Conservation (phyloP, 1,284 basidiomycete genomes). For the Porodaedalea pini region DNA sequence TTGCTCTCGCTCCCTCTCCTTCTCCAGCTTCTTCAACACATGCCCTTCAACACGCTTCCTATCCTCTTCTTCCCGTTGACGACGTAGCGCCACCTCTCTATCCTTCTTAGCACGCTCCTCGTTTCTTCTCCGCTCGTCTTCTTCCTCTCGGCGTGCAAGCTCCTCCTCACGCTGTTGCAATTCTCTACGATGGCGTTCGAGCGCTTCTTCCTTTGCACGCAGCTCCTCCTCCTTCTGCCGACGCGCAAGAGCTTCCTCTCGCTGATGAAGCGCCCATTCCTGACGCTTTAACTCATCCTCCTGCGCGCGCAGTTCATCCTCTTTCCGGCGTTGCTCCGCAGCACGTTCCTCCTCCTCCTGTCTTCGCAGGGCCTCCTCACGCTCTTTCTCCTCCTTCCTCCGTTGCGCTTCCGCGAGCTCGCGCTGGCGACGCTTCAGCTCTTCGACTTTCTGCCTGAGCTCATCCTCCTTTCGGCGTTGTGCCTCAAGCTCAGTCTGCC, state of each 20-base stretch:
- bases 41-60: constrained; percentile 1
- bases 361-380: background rate
- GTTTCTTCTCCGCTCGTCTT: constrained; percentile 1
- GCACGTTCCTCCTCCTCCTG: background rate
- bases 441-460: background rate
- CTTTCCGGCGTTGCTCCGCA: constrained; percentile 7
- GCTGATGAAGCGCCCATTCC: constrained; percentile 7
- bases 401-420: constrained; percentile 7
- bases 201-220: constrained; percentile 3
- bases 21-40: constrained; percentile 1
- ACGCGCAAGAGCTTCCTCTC: constrained; percentile 11
- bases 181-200: constrained; percentile 12
- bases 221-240: constrained; percentile 15
- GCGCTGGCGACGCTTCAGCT: background rate
- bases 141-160: constrained; percentile 14
- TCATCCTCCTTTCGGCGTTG: constrained; percentile 5
- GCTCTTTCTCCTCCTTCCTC: constrained; percentile 1
- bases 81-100: background rate
- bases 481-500: background rate
- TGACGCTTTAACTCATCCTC: constrained; percentile 13
- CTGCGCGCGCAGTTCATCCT: constrained; percentile 3
- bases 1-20: background rate
- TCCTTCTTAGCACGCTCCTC: constrained; percentile 4
- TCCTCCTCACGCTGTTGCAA: constrained; percentile 16
- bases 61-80: constrained; percentile 11